Percentiles rank a stretch among this genome's conserved stretches.
Evolutionary conservation across 2,329 filamentous ascomycete genomes (phyloP).

Genomic region (Claviceps cyperi): DNA sequence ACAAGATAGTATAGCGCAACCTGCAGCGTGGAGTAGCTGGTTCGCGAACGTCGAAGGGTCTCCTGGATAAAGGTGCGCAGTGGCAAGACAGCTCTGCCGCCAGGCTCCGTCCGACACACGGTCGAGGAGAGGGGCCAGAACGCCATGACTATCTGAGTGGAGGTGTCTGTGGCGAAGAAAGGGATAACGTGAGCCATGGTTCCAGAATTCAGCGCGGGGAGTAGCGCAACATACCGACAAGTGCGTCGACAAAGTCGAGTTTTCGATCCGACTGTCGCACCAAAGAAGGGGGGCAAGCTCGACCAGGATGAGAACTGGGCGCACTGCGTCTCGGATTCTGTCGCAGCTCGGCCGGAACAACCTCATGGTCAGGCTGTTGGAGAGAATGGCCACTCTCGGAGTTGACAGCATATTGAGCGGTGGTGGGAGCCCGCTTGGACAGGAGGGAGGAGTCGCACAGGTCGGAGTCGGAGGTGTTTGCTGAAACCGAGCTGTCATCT

Average conservation of each 20-base stretch:
- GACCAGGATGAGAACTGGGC: conserved; percentile 37
- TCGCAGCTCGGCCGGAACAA: conserved; percentile 47
- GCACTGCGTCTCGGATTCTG: conserved; percentile 48
- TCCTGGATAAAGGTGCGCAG: conserved; percentile 95
- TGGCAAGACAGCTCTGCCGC: conserved; percentile 66
- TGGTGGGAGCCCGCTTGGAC: conserved; percentile 12
- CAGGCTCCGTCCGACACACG: conserved; percentile 57
- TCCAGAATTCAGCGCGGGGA: conserved; percentile 8
- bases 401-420: conserved; percentile 11
- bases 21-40: conserved; percentile 93
- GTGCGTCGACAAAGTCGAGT: conserved; percentile 87
- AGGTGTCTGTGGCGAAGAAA: conserved; percentile 55
- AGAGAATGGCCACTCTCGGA: conserved; percentile 9
- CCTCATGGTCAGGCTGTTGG: conserved; percentile 24
- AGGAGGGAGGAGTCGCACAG: conserved; percentile 30
- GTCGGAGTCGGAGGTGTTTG: conserved; percentile 42
- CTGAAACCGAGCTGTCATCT: conserved; percentile 50
- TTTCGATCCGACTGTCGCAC: conserved; percentile 84
- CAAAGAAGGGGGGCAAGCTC: conserved; percentile 57
- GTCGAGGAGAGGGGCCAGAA: conserved; percentile 90
- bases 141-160: conserved; percentile 89
- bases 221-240: conserved; percentile 71
- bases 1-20: conserved; percentile 94
- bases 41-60: conserved; percentile 83
- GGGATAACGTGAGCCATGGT: background rate